phyloP scores from a whole-genome alignment of 2,329 filamentous ascomycete genomes.

The Clonostachys solani region DNA sequence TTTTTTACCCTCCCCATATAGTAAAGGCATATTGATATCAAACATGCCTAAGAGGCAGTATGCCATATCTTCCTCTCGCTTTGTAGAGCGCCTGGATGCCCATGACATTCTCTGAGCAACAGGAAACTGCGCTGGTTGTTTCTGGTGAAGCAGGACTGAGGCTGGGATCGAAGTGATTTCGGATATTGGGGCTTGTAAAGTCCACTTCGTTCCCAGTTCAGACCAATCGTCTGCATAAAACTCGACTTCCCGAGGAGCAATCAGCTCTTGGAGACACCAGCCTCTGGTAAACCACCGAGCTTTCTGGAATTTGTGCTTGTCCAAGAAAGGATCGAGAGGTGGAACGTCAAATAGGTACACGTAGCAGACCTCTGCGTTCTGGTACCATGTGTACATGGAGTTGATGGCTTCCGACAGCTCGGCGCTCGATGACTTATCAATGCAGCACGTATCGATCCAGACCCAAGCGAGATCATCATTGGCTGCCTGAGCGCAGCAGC shows the following conservation, averaged over 20 bases:
- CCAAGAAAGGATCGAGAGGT: background rate
- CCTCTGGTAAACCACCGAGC: slow-evolving; percentile 4
- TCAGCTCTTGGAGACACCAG: slow-evolving; percentile 9
- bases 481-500: background rate
- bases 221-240: slow-evolving; percentile 16
- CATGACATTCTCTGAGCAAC: slow-evolving; percentile 5
- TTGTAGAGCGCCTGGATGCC: slow-evolving; percentile 9
- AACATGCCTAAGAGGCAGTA: slow-evolving; percentile 14
- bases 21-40: slow-evolving; percentile 11
- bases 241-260: slow-evolving; percentile 6
- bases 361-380: slow-evolving; percentile 5
- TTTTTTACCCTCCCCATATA: slow-evolving; percentile 10
- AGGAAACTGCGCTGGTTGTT: background rate
- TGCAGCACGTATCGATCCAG: slow-evolving; percentile 12
- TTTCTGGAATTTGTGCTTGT: background rate
- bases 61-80: slow-evolving; percentile 9
- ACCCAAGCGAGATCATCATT: slow-evolving; percentile 1
- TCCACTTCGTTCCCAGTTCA: slow-evolving; percentile 1
- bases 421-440: slow-evolving; percentile 10
- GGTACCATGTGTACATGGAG: slow-evolving; percentile 12
- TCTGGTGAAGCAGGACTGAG: background rate
- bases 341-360: slow-evolving; percentile 5
- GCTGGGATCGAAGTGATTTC: slow-evolving; percentile 3
- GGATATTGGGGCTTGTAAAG: background rate
- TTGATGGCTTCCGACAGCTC: slow-evolving; percentile 6